Base-by-base conservation (phyloP, 2,329 filamentous ascomycete genomes). In the Helotiales sp. region DNA sequence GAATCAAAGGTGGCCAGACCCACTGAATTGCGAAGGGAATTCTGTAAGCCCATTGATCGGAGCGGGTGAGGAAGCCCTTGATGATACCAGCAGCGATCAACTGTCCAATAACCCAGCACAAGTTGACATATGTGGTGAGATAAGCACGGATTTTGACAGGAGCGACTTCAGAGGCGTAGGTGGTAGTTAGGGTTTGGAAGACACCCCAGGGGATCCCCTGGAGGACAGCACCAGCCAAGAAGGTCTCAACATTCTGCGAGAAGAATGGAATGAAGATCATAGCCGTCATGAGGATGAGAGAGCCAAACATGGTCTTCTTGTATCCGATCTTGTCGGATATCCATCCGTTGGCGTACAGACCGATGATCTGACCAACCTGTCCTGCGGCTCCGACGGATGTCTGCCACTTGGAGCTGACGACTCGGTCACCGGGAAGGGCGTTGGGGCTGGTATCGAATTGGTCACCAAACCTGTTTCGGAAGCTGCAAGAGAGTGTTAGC, bases 131-230 rank as follows among this genome's bases (percentile, higher is more conserved):
- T 1, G 83, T 84, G 0, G 83, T 85, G 45, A 85, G 76, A 69
- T 84, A 85, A 17, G 81, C 82, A 63, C 84, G 80, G n/a, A 86
- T 76, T 30, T 82, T 81, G 28, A 84, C 80, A 1, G 84, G 84
- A 66, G 82, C 84, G 28, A 85, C 83, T 70, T 85, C 84, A 49
- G 80, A 82, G 10, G 71, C 71, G 62, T 75, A 75, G 24, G 73
- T 71, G 5, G 73, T 74, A 0, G 72, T 73, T 6, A 74, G 69
- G 1, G 82, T 83, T 68, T 83, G 82, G 30, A 82, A 82, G 2
- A 83, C 63, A n/a, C 66, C 83, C 82, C 83, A 85, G 76, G 83
- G 84, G 72, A 84, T 79, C 72, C 83, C 83, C 60, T 80, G 81
- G 6, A 84, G 75, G 45, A 83, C 82, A 70, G 83, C 80, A 40